Conservation (phyloP, 2,329 filamentous ascomycete genomes). For the Phaeosphaeriaceae sp. region DNA sequence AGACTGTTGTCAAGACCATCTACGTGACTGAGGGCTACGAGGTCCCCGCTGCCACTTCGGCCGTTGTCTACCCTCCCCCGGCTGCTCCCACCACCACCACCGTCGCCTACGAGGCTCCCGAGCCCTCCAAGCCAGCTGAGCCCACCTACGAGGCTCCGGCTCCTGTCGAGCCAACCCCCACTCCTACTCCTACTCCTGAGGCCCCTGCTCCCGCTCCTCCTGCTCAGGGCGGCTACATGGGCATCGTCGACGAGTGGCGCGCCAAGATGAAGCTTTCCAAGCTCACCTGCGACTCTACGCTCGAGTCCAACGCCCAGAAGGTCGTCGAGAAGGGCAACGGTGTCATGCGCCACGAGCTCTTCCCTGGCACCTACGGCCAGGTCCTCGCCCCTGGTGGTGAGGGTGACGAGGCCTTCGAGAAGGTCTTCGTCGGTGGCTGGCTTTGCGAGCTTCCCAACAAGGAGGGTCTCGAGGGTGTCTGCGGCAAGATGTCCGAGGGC, state of each 20-base stretch:
- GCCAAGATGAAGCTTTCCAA: slow-evolving; percentile 32
- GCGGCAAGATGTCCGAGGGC: slow-evolving; percentile 30
- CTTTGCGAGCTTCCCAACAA: slow-evolving; percentile 43
- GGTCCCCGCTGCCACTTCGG: slow-evolving; percentile 8
- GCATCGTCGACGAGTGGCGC: slow-evolving; percentile 36
- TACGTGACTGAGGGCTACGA: slow-evolving; percentile 29
- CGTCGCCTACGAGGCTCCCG: slow-evolving; percentile 12
- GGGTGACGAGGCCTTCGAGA: slow-evolving; percentile 29
- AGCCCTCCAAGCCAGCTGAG: slow-evolving; percentile 3
- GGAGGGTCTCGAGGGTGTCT: slow-evolving; percentile 34
- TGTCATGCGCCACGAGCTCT: slow-evolving; percentile 43
- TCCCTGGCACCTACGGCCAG: slow-evolving; percentile 37
- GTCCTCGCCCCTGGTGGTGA: slow-evolving; percentile 36
- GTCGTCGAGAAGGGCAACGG: slow-evolving; percentile 33
- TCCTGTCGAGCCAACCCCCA: slow-evolving; percentile 5
- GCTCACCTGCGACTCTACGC: slow-evolving; percentile 26
- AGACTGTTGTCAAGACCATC: slow-evolving; percentile 37
- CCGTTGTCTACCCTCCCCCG: slow-evolving; percentile 10
- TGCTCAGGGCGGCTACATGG: slow-evolving; percentile 32
- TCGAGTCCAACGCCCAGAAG: slow-evolving; percentile 37
- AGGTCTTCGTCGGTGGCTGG: slow-evolving; percentile 45
- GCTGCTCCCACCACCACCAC: slow-evolving; percentile 13
- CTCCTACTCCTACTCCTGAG: slow-evolving; percentile 8
- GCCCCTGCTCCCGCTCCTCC: slow-evolving; percentile 16
- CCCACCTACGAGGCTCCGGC: slow-evolving; percentile 9